These are phyloP conservation scores for Fusarium penzigii DNA, from an alignment of 2,329 filamentous ascomycete genomes.

Conservation along the genomic window DNA sequence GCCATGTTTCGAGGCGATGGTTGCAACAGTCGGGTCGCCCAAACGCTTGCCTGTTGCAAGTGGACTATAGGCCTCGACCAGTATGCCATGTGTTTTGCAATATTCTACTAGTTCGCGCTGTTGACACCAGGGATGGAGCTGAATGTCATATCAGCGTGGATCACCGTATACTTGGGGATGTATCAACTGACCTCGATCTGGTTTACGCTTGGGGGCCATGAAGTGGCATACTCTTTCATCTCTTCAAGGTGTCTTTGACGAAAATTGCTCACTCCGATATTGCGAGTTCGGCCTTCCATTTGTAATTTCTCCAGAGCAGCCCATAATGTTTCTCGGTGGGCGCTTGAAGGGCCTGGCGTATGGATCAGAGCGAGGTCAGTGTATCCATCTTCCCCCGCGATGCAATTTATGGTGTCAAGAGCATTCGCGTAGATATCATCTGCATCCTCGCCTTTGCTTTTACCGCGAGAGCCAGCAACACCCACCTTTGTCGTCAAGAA, in stretches of 20 bases:
- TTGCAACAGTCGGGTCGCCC: constrained; percentile 57
- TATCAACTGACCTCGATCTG: constrained; percentile 65
- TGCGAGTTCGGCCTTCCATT: constrained; percentile 59
- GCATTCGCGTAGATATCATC: constrained; percentile 61
- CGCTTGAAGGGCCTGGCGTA: constrained; percentile 56
- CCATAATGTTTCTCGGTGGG: constrained; percentile 64
- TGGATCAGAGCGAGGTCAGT: constrained; percentile 74
- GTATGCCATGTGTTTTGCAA: constrained; percentile 79
- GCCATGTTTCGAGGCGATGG: constrained; percentile 58
- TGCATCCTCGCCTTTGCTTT: constrained; percentile 35
- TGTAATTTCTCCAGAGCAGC: constrained; percentile 63
- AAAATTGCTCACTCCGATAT: constrained; percentile 75
- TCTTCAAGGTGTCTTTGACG: constrained; percentile 68
- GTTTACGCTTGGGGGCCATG: constrained; percentile 72
- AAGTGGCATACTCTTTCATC: constrained; percentile 63
- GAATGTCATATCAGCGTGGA: too few relatives aligned
- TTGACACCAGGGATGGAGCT: constrained; percentile 75
- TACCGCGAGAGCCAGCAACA: constrained; percentile 35
- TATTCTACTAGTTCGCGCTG: constrained; percentile 41
- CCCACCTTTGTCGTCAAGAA: constrained; percentile 74
- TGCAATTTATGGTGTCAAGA: constrained; percentile 63
- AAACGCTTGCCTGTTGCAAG: constrained; percentile 35
- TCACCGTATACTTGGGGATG: too few relatives aligned
- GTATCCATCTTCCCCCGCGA: constrained; percentile 59
- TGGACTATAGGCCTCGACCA: constrained; percentile 43